Conservation (phyloP, 768 basidiomycete species). For the Mrakia blollopis region DNA sequence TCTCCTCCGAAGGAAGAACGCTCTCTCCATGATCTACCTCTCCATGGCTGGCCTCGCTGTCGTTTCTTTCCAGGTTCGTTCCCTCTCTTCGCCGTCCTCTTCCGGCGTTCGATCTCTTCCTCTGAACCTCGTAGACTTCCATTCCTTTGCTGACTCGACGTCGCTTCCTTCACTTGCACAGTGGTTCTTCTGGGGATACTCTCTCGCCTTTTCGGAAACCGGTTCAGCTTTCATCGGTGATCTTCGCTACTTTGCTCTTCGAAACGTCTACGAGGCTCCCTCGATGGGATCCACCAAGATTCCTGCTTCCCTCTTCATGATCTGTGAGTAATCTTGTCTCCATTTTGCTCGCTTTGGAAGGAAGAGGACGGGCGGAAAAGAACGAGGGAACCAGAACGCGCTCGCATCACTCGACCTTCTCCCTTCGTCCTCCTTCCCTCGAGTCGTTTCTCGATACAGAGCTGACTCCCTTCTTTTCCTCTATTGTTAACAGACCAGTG, state of each 20-base stretch:
- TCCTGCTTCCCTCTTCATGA: constrained; percentile 65
- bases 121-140: too few species aligned
- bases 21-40: constrained; percentile 47
- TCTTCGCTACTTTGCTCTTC: constrained; percentile 63
- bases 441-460: background rate
- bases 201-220: constrained; percentile 46
- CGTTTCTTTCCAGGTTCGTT: constrained; percentile 43
- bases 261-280: constrained; percentile 27
- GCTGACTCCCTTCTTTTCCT: background rate
- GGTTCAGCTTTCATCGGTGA: constrained; percentile 73
- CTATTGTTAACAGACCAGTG: constrained; percentile 44
- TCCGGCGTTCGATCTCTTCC: background rate
- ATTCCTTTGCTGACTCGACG: background rate
- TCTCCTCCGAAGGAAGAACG: constrained; percentile 48
- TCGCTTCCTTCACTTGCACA: background rate
- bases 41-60: constrained; percentile 44
- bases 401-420: background rate
- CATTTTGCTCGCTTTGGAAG: too few species aligned
- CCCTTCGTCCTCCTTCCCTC: background rate
- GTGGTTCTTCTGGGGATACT: constrained; percentile 66
- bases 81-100: background rate
- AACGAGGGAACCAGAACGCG: background rate
- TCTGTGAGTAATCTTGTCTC: background rate
- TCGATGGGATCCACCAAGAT: constrained; percentile 70
- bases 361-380: background rate